These are phyloP conservation scores for Phytopythium sindhum DNA, from an alignment of 352 stramenopile species.

Conservation along the genomic window DNA sequence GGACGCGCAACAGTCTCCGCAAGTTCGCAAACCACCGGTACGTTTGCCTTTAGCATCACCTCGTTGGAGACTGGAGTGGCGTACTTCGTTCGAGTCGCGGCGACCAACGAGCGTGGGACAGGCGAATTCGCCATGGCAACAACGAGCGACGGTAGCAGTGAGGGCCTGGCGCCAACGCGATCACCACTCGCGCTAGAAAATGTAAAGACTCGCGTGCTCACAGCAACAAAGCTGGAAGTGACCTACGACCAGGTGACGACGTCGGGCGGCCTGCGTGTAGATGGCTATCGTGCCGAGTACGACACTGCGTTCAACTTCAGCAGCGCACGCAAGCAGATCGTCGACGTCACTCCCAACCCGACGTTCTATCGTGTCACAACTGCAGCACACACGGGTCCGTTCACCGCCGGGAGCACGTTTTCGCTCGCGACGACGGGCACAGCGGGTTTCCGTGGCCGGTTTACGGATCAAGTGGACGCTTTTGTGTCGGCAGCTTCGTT, in stretches of 20 bases:
- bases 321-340: constrained; percentile 13
- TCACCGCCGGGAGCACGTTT: constrained; percentile 58
- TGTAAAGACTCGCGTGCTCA: constrained; percentile 30
- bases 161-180: constrained; percentile 42
- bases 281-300: constrained; percentile 55
- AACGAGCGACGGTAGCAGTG: constrained; percentile 8
- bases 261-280: constrained; percentile 54
- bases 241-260: constrained; percentile 55
- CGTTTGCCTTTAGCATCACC: constrained; percentile 53
- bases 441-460: constrained; percentile 42
- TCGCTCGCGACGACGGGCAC: constrained; percentile 50
- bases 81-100: constrained; percentile 84
- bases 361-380: constrained; percentile 69
- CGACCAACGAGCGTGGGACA: constrained; percentile 77
- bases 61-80: constrained; percentile 40
- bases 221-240: constrained; percentile 37
- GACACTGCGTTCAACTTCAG: constrained; percentile 34
- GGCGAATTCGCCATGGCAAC: constrained; percentile 53
- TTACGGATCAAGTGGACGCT: constrained; percentile 40
- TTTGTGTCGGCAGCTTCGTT: constrained; percentile 38
- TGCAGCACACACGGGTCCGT: constrained; percentile 58
- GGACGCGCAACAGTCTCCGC: constrained; percentile 24
- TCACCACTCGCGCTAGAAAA: constrained; percentile 49
- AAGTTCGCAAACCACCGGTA: constrained; percentile 2
- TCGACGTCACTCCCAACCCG: constrained; percentile 27